Conservation (phyloP, 2,329 filamentous ascomycete species). For the Ophiocordyceps camponoti-leonardi region DNA sequence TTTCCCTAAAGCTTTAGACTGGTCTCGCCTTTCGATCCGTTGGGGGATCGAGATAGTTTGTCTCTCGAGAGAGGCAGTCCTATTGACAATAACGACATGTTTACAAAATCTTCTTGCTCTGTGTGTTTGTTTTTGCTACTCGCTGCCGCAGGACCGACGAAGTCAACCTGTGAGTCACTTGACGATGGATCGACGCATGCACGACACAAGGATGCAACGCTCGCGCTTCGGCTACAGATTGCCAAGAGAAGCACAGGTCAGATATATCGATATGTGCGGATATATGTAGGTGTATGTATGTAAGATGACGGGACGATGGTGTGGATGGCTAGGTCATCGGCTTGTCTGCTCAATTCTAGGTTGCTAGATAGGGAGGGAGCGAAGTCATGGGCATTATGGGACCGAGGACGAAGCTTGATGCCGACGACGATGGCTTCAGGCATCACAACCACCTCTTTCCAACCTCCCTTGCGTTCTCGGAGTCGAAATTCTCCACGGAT, state of each 20-base stretch:
- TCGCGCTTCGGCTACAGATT: neutral
- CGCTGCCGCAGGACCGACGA: neutral
- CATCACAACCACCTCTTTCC: too few relatives aligned
- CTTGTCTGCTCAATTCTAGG: too few relatives aligned
- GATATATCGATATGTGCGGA: neutral
- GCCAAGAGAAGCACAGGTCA: neutral
- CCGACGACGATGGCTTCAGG: too few relatives aligned
- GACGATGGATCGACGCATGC: conserved; percentile 1
- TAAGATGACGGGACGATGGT: too few relatives aligned
- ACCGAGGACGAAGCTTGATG: too few relatives aligned
- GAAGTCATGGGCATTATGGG: too few relatives aligned
- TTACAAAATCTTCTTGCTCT: too few relatives aligned
- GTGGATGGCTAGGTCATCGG: neutral
- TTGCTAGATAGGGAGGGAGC: too few relatives aligned
- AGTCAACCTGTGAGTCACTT: conserved; percentile 1
- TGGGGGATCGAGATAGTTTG: neutral
- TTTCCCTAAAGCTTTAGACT: neutral
- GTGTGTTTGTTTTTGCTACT: too few relatives aligned
- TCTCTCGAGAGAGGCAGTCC: neutral
- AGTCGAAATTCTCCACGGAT: too few relatives aligned
- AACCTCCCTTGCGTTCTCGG: too few relatives aligned
- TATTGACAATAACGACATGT: neutral
- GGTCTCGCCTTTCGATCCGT: neutral
- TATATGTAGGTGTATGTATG: too few relatives aligned
- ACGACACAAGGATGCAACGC: neutral